Base-by-base conservation (phyloP, 257 asterid species). In the Lycium barbarum region DNA sequence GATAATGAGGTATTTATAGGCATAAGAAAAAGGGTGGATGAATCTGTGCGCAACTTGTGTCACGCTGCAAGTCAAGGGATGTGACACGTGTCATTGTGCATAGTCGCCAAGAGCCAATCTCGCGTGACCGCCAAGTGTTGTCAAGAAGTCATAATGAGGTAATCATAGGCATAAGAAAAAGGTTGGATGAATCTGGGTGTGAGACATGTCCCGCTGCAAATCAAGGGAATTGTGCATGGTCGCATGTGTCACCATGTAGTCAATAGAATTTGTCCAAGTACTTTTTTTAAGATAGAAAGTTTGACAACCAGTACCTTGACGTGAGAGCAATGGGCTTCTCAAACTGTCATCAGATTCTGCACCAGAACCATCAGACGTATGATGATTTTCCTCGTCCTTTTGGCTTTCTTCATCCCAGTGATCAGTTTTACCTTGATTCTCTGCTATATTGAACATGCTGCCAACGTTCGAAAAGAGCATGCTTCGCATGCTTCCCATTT, bases 401-500 rank as follows among this genome's bases (percentile, higher is more conserved):
- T 90, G 94, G 85, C 85, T 90, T 83, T 97, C 98, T 87, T 89
- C 98, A 6, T 97, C 98, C 98, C 98, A 97, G 0, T 89, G 84
- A 10, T 93, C 96, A 15, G 85, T 59, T 79, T 89, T 93, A 18
- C 14, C 87, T 1, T 90, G 93, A 43, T 90, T 88, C 57, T 93
- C 98, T 0, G 89, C 87, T 6, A 90, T 92, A 15, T 90, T 92
- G 83, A 94, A 91, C 98, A 93, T 97, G 93, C 98, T 95, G 14
- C 98, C 98, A 2, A 94, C 91, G 63, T 90, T 94, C 0, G 98
- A 85, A 65, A 95, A 91, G 14, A 93, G 93, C 95, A 93, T 91
- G 93, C 98, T 96, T 53, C 95, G 84, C 94, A 93, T 95, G 94
- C 98, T 91, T 85, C 98, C 97, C 66, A 81, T 87, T 40, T 94